phyloP scores from a whole-genome alignment of 2,329 filamentous ascomycete genomes.

The Pseudogymnoascus sp. region DNA sequence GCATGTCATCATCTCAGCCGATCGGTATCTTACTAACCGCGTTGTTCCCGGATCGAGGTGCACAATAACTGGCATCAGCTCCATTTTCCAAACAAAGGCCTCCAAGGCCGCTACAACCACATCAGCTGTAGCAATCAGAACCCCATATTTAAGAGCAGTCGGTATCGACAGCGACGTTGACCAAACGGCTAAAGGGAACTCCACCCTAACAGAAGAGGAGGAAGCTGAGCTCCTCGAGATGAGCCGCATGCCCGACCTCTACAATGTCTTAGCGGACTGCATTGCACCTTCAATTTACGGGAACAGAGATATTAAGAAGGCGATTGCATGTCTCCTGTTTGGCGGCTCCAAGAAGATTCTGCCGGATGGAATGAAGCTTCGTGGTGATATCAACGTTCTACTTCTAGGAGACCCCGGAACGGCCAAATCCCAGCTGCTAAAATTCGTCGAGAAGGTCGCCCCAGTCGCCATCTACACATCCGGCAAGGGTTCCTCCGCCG shows the following conservation, averaged over 20 bases:
- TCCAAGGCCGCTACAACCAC: constrained; percentile 64
- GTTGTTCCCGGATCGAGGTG: constrained; percentile 93
- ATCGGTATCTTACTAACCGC: constrained; percentile 87
- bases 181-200: constrained; percentile 75
- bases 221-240: constrained; percentile 93
- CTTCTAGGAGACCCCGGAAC: constrained; percentile 96
- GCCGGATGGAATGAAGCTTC: constrained; percentile 92
- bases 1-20: constrained; percentile 93
- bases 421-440: constrained; percentile 91
- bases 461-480: constrained; percentile 98
- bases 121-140: constrained; percentile 86
- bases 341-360: constrained; percentile 97
- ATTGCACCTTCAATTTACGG: constrained; percentile 98
- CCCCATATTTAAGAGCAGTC: constrained; percentile 86
- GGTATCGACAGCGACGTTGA: constrained; percentile 88
- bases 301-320: constrained; percentile 92
- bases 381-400: constrained; percentile 96
- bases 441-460: constrained; percentile 93
- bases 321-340: constrained; percentile 85
- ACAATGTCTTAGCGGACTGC: constrained; percentile 78
- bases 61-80: constrained; percentile 94
- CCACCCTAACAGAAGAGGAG: constrained; percentile 84
- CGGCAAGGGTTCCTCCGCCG: constrained; percentile 93
- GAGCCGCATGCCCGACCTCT: constrained; percentile 85
- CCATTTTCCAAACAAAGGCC: constrained; percentile 90